These are phyloP conservation scores for Phycomyces blakesleeanus DNA, from an alignment of 192 early-diverging fungal genomes.

Conservation along the genomic window DNA sequence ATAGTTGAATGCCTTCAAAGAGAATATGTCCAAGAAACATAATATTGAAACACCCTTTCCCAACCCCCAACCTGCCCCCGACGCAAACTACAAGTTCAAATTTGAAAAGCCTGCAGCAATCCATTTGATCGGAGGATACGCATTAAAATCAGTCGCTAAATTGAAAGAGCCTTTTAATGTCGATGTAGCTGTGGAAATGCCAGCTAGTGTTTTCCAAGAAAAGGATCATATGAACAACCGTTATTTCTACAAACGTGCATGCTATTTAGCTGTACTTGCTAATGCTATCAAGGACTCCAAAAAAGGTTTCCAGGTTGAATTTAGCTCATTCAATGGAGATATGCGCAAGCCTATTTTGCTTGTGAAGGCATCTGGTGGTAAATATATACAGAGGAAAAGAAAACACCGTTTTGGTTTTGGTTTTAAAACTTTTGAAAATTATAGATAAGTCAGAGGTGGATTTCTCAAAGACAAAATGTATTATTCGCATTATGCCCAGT, in stretches of 20 bases:
- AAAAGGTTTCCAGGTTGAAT: slow-evolving; percentile 47
- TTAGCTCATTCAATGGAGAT: slow-evolving; percentile 56
- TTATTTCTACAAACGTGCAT: slow-evolving; percentile 95
- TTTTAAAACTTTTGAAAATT: neutral
- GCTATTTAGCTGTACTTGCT: slow-evolving; percentile 80
- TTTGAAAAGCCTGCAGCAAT: slow-evolving; percentile 72
- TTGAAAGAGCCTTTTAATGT: slow-evolving; percentile 65
- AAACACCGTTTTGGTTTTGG: neutral
- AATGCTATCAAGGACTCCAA: slow-evolving; percentile 45
- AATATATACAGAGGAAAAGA: slow-evolving; percentile 2
- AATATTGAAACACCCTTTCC: slow-evolving; percentile 72
- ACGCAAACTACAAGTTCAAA: slow-evolving; percentile 74
- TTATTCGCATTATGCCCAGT: slow-evolving; percentile 79
- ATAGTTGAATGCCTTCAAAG: slow-evolving; percentile 42
- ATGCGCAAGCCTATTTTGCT: slow-evolving; percentile 59
- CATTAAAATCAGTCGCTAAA: slow-evolving; percentile 71
- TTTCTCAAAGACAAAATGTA: slow-evolving; percentile 62
- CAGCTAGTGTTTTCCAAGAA: slow-evolving; percentile 73
- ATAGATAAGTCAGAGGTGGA: slow-evolving; percentile 57
- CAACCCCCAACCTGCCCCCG: slow-evolving; percentile 64
- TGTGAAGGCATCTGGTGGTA: slow-evolving; percentile 53
- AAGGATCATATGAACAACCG: slow-evolving; percentile 92
- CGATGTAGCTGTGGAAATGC: slow-evolving; percentile 93
- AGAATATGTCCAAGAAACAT: slow-evolving; percentile 49
- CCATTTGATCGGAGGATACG: slow-evolving; percentile 84